Conservation (phyloP, 352 stramenopile species). For the Pythium insidiosum region DNA sequence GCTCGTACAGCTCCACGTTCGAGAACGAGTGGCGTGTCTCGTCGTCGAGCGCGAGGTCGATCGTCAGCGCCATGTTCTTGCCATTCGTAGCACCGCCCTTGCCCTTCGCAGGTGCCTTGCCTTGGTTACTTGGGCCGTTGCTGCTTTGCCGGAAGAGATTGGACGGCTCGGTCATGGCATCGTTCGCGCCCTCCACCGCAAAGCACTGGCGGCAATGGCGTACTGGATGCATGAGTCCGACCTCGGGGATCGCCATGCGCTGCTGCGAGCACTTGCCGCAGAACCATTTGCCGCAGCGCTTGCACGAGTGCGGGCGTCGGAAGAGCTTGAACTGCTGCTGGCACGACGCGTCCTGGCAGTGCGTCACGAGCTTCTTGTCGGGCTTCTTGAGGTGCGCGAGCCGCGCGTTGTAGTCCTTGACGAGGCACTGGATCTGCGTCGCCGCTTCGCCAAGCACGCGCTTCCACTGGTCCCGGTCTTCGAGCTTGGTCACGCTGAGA, state of each 20-base stretch:
- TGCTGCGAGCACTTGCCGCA: constrained; percentile 77
- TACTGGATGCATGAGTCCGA: constrained; percentile 67
- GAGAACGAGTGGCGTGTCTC: constrained; percentile 17
- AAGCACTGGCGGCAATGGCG: constrained; percentile 78
- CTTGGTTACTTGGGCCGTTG: background rate
- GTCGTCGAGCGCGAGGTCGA: constrained; percentile 15
- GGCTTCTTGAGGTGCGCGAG: constrained; percentile 73
- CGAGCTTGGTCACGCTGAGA: constrained; percentile 80
- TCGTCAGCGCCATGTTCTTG: constrained; percentile 2
- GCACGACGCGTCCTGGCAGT: constrained; percentile 68
- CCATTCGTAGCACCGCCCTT: background rate
- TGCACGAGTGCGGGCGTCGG: constrained; percentile 72
- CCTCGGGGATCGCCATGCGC: constrained; percentile 73
- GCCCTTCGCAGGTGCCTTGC: background rate
- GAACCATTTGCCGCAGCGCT: constrained; percentile 82
- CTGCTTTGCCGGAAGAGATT: constrained; percentile 42
- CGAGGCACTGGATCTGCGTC: constrained; percentile 55
- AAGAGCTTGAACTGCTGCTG: constrained; percentile 77
- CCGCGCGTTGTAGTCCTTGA: constrained; percentile 51
- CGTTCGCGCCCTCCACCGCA: constrained; percentile 47
- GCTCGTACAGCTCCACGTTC: constrained; percentile 76
- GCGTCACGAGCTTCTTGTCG: constrained; percentile 73
- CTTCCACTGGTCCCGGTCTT: constrained; percentile 79
- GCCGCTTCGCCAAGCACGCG: constrained; percentile 54
- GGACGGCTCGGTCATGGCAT: constrained; percentile 55